Evolutionary conservation across 805 yeast species (phyloP).

Genomic region (Ogataea ganodermae): DNA sequence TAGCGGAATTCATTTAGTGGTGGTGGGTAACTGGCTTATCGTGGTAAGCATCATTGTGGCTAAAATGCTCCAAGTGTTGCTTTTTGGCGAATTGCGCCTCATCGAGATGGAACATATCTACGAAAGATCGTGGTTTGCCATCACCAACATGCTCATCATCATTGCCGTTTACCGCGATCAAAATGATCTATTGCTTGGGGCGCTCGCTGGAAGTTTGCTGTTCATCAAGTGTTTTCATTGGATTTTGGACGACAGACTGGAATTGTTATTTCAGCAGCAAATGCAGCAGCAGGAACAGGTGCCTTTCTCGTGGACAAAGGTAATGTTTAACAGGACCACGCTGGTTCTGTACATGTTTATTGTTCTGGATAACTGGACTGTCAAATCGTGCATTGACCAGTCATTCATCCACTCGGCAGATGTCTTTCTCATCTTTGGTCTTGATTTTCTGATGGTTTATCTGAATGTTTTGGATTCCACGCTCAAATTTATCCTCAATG

Average conservation of each 20-base stretch:
- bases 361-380: conserved; percentile 51
- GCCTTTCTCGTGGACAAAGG: conserved; percentile 7
- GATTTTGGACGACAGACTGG: conserved; percentile 56
- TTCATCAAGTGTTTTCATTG: conserved; percentile 74
- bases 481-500: conserved; percentile 50
- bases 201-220: conserved; percentile 40
- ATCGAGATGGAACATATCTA: conserved; percentile 75
- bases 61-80: conserved; percentile 47
- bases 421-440: conserved; percentile 66
- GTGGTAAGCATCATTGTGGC: conserved; percentile 40
- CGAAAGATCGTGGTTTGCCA: conserved; percentile 64
- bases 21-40: conserved; percentile 47
- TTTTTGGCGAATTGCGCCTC: conserved; percentile 76
- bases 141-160: conserved; percentile 62
- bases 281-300: conserved; percentile 6
- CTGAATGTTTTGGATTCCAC: conserved; percentile 51
- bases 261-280: conserved; percentile 46
- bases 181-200: conserved; percentile 45
- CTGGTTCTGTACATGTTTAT: conserved; percentile 48
- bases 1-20: conserved; percentile 47
- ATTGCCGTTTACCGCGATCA: conserved; percentile 54
- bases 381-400: conserved; percentile 57
- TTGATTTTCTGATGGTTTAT: conserved; percentile 69
- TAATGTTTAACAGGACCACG: conserved; percentile 41
- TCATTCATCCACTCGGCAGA: conserved; percentile 55